Conservation (phyloP, 2,329 filamentous ascomycete species). For the Emericellopsis atlantica region DNA sequence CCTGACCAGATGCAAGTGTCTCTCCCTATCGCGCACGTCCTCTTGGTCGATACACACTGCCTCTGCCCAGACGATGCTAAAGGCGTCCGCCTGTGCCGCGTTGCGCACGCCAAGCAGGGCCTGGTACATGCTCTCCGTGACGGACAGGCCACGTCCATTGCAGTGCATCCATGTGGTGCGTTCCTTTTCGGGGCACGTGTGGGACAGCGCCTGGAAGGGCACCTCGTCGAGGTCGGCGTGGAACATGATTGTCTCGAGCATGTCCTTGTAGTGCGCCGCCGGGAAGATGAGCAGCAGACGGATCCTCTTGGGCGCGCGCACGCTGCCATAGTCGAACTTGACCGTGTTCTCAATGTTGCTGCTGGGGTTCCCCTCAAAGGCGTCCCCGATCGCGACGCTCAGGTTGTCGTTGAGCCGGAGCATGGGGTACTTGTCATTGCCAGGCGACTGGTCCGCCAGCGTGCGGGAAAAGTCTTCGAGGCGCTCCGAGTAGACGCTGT, state of each 20-base stretch:
- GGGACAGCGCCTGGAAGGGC: slow-evolving; percentile 6
- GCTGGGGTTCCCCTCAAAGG: slow-evolving; percentile 6
- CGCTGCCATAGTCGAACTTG: slow-evolving; percentile 5
- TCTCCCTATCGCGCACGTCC: slow-evolving; percentile 5
- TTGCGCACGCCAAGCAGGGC: slow-evolving; percentile 6
- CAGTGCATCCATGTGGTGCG: slow-evolving; percentile 3
- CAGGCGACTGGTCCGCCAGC: background rate
- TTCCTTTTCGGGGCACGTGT: slow-evolving; percentile 2
- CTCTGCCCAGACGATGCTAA: slow-evolving; percentile 8
- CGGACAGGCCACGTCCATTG: slow-evolving; percentile 5
- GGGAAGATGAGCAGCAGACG: slow-evolving; percentile 7
- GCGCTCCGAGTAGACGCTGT: slow-evolving; percentile 3
- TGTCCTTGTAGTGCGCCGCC: slow-evolving; percentile 2
- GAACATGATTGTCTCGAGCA: slow-evolving; percentile 8
- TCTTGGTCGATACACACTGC: slow-evolving; percentile 10
- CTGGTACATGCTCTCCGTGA: slow-evolving; percentile 5
- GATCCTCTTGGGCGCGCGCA: slow-evolving; percentile 5
- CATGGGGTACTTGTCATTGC: slow-evolving; percentile 5
- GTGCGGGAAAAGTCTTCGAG: slow-evolving; percentile 1
- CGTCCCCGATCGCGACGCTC: slow-evolving; percentile 6
- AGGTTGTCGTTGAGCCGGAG: slow-evolving; percentile 7
- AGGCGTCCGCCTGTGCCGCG: slow-evolving; percentile 2
- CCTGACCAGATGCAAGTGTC: slow-evolving; percentile 6
- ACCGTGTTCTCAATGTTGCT: slow-evolving; percentile 2
- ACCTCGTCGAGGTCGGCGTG: slow-evolving; percentile 8